Evolutionary conservation across 2,329 filamentous ascomycete genomes (phyloP), one percentile per base, ranked within the genome.

Genomic region (Phialophora macrospora): DNA sequence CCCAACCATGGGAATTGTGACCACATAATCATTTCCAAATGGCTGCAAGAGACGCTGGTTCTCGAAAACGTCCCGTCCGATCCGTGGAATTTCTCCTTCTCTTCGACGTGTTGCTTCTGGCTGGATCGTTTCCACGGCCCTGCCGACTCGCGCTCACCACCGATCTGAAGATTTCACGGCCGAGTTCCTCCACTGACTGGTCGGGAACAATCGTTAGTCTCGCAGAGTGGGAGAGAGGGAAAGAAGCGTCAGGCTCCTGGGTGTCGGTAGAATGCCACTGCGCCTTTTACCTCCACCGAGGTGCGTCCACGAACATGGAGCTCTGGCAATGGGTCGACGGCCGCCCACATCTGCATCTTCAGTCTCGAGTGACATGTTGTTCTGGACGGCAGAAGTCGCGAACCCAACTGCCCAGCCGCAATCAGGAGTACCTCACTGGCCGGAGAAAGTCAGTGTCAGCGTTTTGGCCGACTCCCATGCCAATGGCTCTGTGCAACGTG

Each of bases 401-500:
- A 55, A 55, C 48, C 26, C 26, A 51, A 59, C 60, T 59, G 64
- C 26, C 48, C 17, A 44, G 64, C 12, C 26, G 24, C 34, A 28
- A 34, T 54, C 30, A 17, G n/a, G 32, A 24, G 26, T 11, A 48
- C 6, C 20, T 63, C 55, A 67, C 57, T 60, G 64, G 30, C 46
- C 60, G 56, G 48, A 48, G n/a, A 32, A 62, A 41, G 63, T 52
- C 60, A 51, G 57, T 49, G 67, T 66, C 62, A 70, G 59, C 64
- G 59, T 62, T 55, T 49, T 32, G 54, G 26, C 32, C 51, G 49
- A 32, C 58, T 60, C 54, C 57, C 63, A 63, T 55, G 58, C 63
- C 64, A 65, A 70, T 68, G 66, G 64, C 59, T 63, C 62, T 54
- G 66, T 71, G 68, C 64, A 58, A 71, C 68, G 68, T 68, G 68